Conservation (phyloP, 371 early-diverging fungal species). For the Apophysomyces sp. region DNA sequence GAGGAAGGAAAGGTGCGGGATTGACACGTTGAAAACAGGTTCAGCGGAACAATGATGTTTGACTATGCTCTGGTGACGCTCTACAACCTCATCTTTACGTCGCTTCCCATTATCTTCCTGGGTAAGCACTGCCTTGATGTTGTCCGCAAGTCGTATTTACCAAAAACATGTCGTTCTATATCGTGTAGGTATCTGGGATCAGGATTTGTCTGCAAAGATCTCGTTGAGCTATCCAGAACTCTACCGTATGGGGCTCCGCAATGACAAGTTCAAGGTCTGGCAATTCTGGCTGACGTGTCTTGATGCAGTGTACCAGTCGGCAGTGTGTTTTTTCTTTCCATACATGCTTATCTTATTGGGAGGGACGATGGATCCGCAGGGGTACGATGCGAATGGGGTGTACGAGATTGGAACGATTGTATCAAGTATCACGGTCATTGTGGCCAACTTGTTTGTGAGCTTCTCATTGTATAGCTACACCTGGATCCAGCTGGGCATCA, state of each 20-base stretch:
- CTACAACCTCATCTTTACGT: slow-evolving; percentile 81
- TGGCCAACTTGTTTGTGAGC: slow-evolving; percentile 82
- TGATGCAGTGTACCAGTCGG: slow-evolving; percentile 89
- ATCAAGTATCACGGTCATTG: slow-evolving; percentile 72
- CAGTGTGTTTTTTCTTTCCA: slow-evolving; percentile 80
- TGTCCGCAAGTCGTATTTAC: no score
- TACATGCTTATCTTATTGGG: slow-evolving; percentile 48
- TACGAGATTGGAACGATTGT: slow-evolving; percentile 81
- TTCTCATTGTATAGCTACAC: slow-evolving; percentile 78
- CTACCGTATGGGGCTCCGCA: slow-evolving; percentile 84
- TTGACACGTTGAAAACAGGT: no score
- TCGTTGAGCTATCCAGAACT: slow-evolving; percentile 82
- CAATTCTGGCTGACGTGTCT: slow-evolving; percentile 83
- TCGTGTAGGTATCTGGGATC: slow-evolving; percentile 79
- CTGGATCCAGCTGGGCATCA: slow-evolving; percentile 65
- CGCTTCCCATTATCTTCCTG: slow-evolving; percentile 64
- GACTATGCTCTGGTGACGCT: slow-evolving; percentile 83
- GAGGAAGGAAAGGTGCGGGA: no score
- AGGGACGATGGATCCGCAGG: slow-evolving; percentile 49
- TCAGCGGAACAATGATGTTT: slow-evolving; percentile 57
- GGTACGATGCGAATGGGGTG: slow-evolving; percentile 61
- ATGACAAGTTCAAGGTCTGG: slow-evolving; percentile 79
- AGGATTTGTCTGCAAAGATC: slow-evolving; percentile 76
- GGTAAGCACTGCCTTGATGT: no score
- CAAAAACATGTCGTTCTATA: no score